Evolutionary conservation across 495 filamentous ascomycete species (phyloP).

Genomic region (Copromyces sp.): DNA sequence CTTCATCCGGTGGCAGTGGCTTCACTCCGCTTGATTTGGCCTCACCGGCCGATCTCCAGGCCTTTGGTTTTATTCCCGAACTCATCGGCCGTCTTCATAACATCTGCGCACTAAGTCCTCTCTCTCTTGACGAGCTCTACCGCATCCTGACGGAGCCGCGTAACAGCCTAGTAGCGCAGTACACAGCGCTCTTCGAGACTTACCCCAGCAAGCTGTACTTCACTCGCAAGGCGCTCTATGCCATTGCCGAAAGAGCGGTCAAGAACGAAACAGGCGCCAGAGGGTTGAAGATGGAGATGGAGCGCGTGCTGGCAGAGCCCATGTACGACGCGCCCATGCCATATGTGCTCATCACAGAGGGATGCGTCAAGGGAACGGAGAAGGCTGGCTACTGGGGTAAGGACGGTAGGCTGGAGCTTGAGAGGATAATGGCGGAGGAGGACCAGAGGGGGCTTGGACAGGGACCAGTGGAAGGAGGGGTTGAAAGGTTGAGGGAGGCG

Average conservation of each 20-base stretch:
- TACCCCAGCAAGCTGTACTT: constrained; percentile 76
- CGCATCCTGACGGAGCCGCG: constrained; percentile 86
- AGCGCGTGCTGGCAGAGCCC: constrained; percentile 71
- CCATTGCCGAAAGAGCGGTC: constrained; percentile 63
- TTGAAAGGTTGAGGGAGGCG: constrained; percentile 32
- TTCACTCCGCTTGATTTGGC: constrained; percentile 77
- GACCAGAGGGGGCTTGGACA: constrained; percentile 22
- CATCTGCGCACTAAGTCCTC: constrained; percentile 68
- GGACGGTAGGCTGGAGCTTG: constrained; percentile 40
- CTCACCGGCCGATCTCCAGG: constrained; percentile 74
- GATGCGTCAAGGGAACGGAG: constrained; percentile 54
- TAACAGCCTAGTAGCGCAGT: constrained; percentile 78
- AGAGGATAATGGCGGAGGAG: constrained; percentile 46
- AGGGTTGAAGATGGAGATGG: constrained; percentile 80
- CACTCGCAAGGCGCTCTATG: constrained; percentile 66
- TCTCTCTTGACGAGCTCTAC: constrained; percentile 68
- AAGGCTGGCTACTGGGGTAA: constrained; percentile 43
- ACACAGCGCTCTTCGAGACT: constrained; percentile 72
- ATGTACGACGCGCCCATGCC: constrained; percentile 79
- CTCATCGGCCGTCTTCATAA: constrained; percentile 85
- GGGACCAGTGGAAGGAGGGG: constrained; percentile 9
- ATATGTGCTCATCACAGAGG: constrained; percentile 64
- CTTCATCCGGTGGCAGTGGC: constrained; percentile 10
- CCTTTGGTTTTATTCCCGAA: constrained; percentile 91
- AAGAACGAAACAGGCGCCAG: constrained; percentile 79